Base-by-base conservation (phyloP, 305 asterid genomes). In the Coffea humblotiana region DNA sequence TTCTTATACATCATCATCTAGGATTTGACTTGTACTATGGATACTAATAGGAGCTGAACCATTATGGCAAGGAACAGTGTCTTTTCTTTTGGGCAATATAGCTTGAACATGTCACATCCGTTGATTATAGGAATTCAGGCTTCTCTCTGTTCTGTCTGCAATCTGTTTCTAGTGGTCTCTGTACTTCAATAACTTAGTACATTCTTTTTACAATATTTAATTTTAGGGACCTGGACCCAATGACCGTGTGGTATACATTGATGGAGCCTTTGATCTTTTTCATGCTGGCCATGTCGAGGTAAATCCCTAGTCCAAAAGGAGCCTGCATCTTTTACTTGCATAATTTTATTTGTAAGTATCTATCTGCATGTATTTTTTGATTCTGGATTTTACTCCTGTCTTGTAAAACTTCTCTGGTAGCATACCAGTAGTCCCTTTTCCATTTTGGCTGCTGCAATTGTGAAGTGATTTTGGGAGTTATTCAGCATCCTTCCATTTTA, bases 221-320 rank as follows among this genome's bases (percentile, higher is more conserved):
- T 80, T 81, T 67, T 89, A 95, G 99, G 98, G 88, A 65, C 97
- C 98, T 77, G 98, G 93, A 79, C 98, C 97, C 37, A 92, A 92
- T 88, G 91, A 97, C 64, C 91, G 93, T 75, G 95, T 95, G 54
- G 98, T 95, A 67, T 95, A 95, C 90, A 95, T 95, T 74, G 99
- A 95, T 83, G 99, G 99, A 63, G 99, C 95, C 19, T 95, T 95
- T 81, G 99, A 95, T 86, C 92, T 93, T 83, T 95, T 93, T 76
- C 99, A 95, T 85, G 98, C 99, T 73, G 98, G 99, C 49, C 99
- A 95, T 40, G 96, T 95, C 61, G 97, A 92, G 98, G 99, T 95
- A 88, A 51, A 66, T 84, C 40, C 12, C 75, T 58, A 49, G 15
- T 70, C 23, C 56, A 43, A 51, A 29, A 52, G 29, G 56, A 67